Evolutionary conservation across 257 asterid genomes (phyloP), one percentile per base, ranked within the genome.

Genomic region (Nicotiana paniculata): DNA sequence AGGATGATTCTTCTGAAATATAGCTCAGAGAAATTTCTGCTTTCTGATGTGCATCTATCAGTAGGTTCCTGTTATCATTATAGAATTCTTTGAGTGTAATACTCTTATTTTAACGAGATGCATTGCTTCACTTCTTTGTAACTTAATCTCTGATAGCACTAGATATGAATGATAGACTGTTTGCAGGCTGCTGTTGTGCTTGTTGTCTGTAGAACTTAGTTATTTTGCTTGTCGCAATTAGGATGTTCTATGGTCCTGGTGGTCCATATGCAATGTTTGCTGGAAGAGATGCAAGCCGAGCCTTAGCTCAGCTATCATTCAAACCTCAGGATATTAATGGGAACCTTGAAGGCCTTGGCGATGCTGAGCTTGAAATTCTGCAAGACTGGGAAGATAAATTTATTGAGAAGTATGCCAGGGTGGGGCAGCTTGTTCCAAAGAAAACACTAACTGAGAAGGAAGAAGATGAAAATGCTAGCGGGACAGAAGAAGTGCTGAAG

Each of bases 241-340:
- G 98, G 92, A 93, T 93, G 99, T 95, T 95, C 86, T 95, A 95
- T n/a, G 99, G 99, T 77, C 98, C 98, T 16, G 97, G 97, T 32
- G 97, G 97, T 26, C 90, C 99, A 0, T 95, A 95, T 54, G 97
- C 99, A 2, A 88, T 91, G 84, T 95, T 95, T 84, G 91, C 98
- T 9, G 99, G 99, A 77, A 91, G 93, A 89, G 99, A 95, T 86
- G 98, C 99, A 53, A 95, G 98, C 87, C 89, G 93, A 83, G 99
- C 99, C 55, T 87, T 95, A 32, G 99, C 99, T 81, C 96, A 90
- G 83, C 91, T 93, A 97, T 93, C 98, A 9, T 92, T 93, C 77
- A 97, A 95, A 84, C 89, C 93, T 55, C 87, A 86, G 83, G 98
- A 93, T 86, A 93, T 95, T 48, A 91, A 93, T 3, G 93, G 98